phyloP scores from a whole-genome alignment of 306 rosid species.

The Benincasa hispida region DNA sequence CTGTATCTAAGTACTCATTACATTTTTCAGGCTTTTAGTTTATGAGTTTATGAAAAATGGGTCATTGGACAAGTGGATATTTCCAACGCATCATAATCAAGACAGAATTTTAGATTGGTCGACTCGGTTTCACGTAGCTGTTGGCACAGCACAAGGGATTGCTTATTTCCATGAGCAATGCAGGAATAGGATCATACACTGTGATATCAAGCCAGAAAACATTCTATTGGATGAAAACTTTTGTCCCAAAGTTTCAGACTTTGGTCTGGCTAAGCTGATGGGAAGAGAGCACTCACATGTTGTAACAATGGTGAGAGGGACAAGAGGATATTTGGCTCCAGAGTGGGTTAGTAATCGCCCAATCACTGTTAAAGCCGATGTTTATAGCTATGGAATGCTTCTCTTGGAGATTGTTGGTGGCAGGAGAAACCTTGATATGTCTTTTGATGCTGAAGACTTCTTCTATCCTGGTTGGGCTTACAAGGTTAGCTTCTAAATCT shows the following conservation, averaged over 20 bases:
- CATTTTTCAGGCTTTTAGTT: slow-evolving; percentile 60
- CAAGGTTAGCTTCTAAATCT: slow-evolving; percentile 40
- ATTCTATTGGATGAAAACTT: slow-evolving; percentile 74
- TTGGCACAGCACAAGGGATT: slow-evolving; percentile 77
- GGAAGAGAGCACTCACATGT: slow-evolving; percentile 92
- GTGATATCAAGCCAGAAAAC: slow-evolving; percentile 91
- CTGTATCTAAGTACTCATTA: background rate
- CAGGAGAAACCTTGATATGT: slow-evolving; percentile 83
- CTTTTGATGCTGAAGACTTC: slow-evolving; percentile 70
- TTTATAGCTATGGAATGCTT: slow-evolving; percentile 91
- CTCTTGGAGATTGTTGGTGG: slow-evolving; percentile 92
- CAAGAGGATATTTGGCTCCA: slow-evolving; percentile 94
- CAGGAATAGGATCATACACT: slow-evolving; percentile 71
- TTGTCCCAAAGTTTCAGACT: slow-evolving; percentile 86
- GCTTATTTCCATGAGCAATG: slow-evolving; percentile 95
- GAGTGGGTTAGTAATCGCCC: slow-evolving; percentile 96
- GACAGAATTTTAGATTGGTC: slow-evolving; percentile 61
- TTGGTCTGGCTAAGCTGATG: slow-evolving; percentile 92
- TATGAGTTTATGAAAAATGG: slow-evolving; percentile 92
- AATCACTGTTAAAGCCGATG: slow-evolving; percentile 91
- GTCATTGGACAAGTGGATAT: slow-evolving; percentile 90
- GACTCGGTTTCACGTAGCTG: slow-evolving; percentile 58
- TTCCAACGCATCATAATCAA: slow-evolving; percentile 30
- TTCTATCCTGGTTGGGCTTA: slow-evolving; percentile 96
- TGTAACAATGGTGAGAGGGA: slow-evolving; percentile 90